Evolutionary conservation across 441 rosid species (phyloP), one percentile per base, ranked within the genome.

Genomic region (Raphanus hybrid): DNA sequence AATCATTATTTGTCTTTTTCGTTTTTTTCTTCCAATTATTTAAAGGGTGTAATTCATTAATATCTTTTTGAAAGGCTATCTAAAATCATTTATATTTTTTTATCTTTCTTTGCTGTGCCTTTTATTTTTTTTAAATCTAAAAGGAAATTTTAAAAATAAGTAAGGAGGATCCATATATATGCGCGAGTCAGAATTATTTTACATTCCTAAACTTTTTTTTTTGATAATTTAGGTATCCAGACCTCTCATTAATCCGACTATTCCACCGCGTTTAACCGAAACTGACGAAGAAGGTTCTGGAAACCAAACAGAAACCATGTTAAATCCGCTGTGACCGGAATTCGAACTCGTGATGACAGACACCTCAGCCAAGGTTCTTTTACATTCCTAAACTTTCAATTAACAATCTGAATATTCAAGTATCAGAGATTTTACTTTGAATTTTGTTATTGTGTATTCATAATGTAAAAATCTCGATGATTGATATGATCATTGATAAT

Each of bases 351-450:
- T 18, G 18, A 18, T 18, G 18, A 18, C 18, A 18, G 18, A 18
- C 18, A 18, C 18, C 18, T 18, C 18, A 18, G 18, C 18, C 18
- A 18, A 18, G 18, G 18, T 18, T 18, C 18, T 18, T 15, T 54
- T 54, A 54, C 59, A 52, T 20, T 5, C 41, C 4, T 5, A 18
- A 35, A 37, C 1, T 8, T 54, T 14, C 27, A 37, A 55, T 32
- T 37, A 26, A 8, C n/a, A 64, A 23, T 54, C 16, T 55, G 55
- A 54, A 37, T 54, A 54, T 54, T 8, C 70, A 74, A 65, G 57
- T 41, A 64, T 23, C 57, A 67, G 39, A 35, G 1, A 5, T 37
- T 34, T 64, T 63, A 20, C 54, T 64, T 23, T 35, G 62, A 64
- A 20, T n/a, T 23, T 54, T 29, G 18, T 16, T 39, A 26, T 20